These are phyloP conservation scores for Neoboletus brunneissimus DNA, from an alignment of 768 basidiomycete species.

Conservation along the genomic window DNA sequence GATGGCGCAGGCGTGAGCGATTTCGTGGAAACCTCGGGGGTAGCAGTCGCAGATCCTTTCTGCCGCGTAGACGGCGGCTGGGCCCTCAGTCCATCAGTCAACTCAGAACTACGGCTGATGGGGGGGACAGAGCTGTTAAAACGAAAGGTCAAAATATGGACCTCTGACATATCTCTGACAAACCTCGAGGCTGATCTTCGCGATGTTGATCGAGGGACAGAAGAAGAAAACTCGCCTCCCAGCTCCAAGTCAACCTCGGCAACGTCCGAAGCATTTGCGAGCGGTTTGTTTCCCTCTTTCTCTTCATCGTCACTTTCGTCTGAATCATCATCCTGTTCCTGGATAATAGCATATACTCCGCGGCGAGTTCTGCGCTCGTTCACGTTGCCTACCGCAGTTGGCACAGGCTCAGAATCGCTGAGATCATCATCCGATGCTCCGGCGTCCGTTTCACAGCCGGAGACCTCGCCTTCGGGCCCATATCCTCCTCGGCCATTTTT, in stretches of 20 bases:
- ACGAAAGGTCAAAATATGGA: conserved; percentile 11
- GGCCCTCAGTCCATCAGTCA: conserved; percentile 23
- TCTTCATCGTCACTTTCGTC: conserved; percentile 60
- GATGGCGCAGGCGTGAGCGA: conserved; percentile 34
- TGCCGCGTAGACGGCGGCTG: conserved; percentile 56
- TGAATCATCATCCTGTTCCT: conserved; percentile 55
- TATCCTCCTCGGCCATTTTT: conserved; percentile 74
- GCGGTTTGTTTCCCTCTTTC: conserved; percentile 45
- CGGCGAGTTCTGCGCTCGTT: conserved; percentile 80
- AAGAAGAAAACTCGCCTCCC: conserved; percentile 22
- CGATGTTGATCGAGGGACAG: conserved; percentile 21
- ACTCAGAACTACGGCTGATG: conserved; percentile 29
- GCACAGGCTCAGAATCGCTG: conserved; percentile 43
- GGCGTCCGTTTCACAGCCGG: conserved; percentile 48
- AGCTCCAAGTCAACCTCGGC: conserved; percentile 56
- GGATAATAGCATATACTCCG: conserved; percentile 74
- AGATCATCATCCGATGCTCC: conserved; percentile 33
- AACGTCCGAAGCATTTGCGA: conserved; percentile 46
- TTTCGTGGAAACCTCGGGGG: conserved; percentile 48
- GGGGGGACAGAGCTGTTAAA: conserved; percentile 26
- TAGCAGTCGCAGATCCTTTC: conserved; percentile 41
- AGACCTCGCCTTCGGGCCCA: conserved; percentile 47
- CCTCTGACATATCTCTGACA: conserved; percentile 7
- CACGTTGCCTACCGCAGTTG: conserved; percentile 54
- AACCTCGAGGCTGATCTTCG: conserved; percentile 29